Percentiles rank a stretch among this genome's conserved stretches.
These are phyloP conservation scores for Hypoxylon sp. DNA, from an alignment of 2,329 filamentous ascomycete genomes.

Conservation along the genomic window DNA sequence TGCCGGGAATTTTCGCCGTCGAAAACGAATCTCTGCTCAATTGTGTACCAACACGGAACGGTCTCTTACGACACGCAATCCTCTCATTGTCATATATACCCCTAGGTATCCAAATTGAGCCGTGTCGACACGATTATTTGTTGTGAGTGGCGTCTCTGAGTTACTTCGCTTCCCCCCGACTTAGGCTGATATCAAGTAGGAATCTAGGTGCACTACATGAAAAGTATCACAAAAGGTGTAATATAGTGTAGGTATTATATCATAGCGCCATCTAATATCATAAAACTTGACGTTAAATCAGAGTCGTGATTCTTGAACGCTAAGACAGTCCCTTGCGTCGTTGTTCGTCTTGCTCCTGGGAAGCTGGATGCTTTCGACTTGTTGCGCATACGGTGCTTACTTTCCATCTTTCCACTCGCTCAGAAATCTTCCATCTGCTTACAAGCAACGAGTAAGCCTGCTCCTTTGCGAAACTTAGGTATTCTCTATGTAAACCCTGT, in stretches of 20 bases:
- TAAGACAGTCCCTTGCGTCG: not conserved
- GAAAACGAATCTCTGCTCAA: constrained; percentile 14
- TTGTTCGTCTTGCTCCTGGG: not conserved
- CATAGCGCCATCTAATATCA: not conserved
- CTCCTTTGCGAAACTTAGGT: not conserved
- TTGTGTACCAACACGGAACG: not conserved
- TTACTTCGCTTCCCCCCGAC: not conserved
- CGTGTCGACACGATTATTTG: too few relatives aligned
- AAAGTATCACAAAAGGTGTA: not conserved
- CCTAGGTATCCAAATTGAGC: not conserved
- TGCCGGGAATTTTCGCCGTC: too few relatives aligned
- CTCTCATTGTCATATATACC: not conserved
- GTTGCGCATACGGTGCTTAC: too few relatives aligned
- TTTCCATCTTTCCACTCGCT: too few relatives aligned
- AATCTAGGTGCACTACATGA: not conserved
- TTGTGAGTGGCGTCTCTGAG: not conserved
- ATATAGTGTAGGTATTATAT: not conserved
- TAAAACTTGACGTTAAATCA: not conserved
- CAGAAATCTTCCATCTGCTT: not conserved
- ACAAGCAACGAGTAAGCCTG: not conserved
- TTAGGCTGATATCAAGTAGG: not conserved
- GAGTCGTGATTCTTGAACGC: not conserved
- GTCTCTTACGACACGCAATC: not conserved
- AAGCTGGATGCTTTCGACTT: too few relatives aligned
- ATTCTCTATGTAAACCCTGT: not conserved